Base-by-base conservation (phyloP, 1,139 yeast genomes). In the Candida labiduridarum region DNA sequence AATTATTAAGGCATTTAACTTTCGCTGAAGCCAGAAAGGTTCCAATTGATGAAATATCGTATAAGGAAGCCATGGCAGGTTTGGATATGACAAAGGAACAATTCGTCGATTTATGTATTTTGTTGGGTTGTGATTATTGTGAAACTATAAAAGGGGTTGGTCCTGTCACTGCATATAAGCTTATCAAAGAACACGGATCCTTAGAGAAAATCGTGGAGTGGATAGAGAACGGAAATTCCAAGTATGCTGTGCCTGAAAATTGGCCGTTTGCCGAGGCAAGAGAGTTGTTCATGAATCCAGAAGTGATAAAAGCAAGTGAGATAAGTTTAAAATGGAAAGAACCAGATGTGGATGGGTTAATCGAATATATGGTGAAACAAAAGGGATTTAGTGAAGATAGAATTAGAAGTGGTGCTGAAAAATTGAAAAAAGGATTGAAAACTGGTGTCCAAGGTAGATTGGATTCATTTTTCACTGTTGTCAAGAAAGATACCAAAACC, bases 51-150 rank as follows among this genome's bases (percentile, higher is more conserved):
- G 97, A 95, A 65, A 85, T 90, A 50, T 80, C 84, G 51, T 82
- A 88, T 44, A 75, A 73, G 5, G 79, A 80, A 50, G 95, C 90
- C 0, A 71, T 92, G 52, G 87, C 84, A 56, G 96, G 92, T 0
- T 75, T 94, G 53, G 94, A 79, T 27, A 74, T 94, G 78, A 82
- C 83, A 46, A 76, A 80, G 49, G 80, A 79, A 27, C 87, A 91
- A 51, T 94, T 94, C 66, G 82, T 95, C 48, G 99, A 94, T 65
- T 71, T 94, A 61, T 92, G 99, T 72, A 94, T 95, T 45, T 75
- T 94, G 60, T 74, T 95, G 43, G 99, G 99, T 1, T 94, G 99
- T 69, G 99, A 94, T 71, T 94, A 94, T 67, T 90, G 97, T 71
- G 98, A 94, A 57, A 89, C 97, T 1, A 92, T 95, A 52, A 83